phyloP scores from a whole-genome alignment of 805 yeast species.

The Candida ortonii region DNA sequence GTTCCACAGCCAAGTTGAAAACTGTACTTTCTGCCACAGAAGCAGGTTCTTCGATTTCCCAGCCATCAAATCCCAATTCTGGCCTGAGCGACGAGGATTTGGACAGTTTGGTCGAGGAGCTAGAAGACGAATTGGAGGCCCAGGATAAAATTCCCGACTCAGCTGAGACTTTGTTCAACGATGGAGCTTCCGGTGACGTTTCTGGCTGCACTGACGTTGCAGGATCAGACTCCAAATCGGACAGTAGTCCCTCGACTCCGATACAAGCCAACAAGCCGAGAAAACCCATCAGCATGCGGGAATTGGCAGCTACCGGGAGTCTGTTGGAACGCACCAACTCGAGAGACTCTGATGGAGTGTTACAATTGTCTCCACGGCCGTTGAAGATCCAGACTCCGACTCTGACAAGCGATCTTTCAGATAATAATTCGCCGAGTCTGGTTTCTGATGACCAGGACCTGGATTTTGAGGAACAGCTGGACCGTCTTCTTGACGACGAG shows the following conservation, averaged over 20 bases:
- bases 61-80: neutral
- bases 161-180: too few relatives aligned
- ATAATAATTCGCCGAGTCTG: constrained; percentile 8
- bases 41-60: too few relatives aligned
- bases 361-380: constrained; percentile 1
- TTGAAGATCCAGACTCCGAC: constrained; percentile 7
- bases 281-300: constrained; percentile 20
- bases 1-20: too few relatives aligned
- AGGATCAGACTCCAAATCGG: too few relatives aligned
- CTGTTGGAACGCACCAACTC: constrained; percentile 7
- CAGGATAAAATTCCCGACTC: constrained; percentile 1
- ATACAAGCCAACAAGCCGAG: constrained; percentile 1
- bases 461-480: constrained; percentile 26
- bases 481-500: constrained; percentile 24
- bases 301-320: constrained; percentile 19
- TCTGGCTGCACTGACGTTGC: too few relatives aligned
- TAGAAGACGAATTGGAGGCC: constrained; percentile 23
- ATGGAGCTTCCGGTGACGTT: too few relatives aligned
- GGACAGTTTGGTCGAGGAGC: constrained; percentile 23
- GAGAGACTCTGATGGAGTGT: neutral
- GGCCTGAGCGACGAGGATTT: constrained; percentile 23
- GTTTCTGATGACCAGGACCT: too few relatives aligned
- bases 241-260: too few relatives aligned
- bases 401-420: constrained; percentile 10
- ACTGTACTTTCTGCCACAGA: too few relatives aligned